Percentiles rank a stretch among this genome's conserved stretches.
Evolutionary conservation across 2,329 filamentous ascomycete genomes (phyloP).

Genomic region (Alternaria triticina): DNA sequence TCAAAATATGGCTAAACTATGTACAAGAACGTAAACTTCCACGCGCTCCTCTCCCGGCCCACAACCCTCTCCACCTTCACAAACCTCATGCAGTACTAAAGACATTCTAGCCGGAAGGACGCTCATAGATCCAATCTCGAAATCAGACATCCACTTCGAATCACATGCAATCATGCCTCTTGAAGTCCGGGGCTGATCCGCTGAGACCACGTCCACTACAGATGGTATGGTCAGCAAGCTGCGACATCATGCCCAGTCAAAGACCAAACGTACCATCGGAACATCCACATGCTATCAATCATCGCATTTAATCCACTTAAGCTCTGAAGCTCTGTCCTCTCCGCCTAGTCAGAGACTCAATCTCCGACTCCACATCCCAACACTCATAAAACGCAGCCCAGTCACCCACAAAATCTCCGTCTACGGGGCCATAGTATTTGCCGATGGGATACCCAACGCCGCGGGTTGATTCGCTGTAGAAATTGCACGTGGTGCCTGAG

Average conservation of each 20-base stretch:
- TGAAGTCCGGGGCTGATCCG: accelerated
- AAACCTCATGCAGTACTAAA: neutral
- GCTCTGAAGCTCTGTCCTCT: neutral
- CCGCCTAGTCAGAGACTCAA: neutral
- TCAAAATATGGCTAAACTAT: accelerated
- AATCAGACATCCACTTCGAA: neutral
- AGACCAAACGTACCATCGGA: neutral
- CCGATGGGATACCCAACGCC: slow-evolving; percentile 13
- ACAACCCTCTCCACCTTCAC: neutral
- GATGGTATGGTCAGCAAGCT: neutral
- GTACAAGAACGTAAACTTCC: neutral
- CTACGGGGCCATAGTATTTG: slow-evolving; percentile 1
- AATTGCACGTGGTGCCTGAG: slow-evolving; percentile 3
- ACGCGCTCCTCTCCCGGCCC: neutral
- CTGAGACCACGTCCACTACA: neutral
- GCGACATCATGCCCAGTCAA: accelerated
- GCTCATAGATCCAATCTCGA: neutral
- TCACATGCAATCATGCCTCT: neutral
- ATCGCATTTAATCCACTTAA: accelerated
- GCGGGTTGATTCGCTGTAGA: slow-evolving; percentile 4
- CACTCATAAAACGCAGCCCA: slow-evolving; percentile 17
- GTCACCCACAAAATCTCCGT: slow-evolving; percentile 1
- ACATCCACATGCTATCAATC: accelerated
- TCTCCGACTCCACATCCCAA: neutral
- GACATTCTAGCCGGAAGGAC: neutral